Evolutionary conservation across 495 filamentous ascomycete species (phyloP).

Genomic region (Lepraria neglecta): DNA sequence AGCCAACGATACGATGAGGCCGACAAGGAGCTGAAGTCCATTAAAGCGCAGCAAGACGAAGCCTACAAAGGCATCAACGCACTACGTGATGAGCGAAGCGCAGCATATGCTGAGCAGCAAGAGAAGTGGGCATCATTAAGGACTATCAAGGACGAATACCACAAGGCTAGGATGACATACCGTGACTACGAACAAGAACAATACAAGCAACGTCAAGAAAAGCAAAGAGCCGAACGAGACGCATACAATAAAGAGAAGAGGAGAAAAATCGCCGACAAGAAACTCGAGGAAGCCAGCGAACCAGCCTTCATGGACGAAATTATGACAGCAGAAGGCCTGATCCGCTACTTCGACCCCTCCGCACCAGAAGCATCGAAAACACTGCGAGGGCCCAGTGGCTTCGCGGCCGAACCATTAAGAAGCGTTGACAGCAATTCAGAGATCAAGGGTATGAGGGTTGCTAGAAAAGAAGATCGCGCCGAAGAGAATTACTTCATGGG

Average conservation of each 20-base stretch:
- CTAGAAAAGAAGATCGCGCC: slow-evolving; percentile 67
- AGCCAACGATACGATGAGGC: slow-evolving; percentile 76
- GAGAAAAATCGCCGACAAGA: slow-evolving; percentile 74
- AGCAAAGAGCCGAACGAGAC: slow-evolving; percentile 71
- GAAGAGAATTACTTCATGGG: slow-evolving; percentile 86
- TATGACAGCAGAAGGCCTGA: slow-evolving; percentile 71
- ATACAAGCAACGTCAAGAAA: slow-evolving; percentile 66
- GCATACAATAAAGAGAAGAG: slow-evolving; percentile 63
- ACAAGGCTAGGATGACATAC: slow-evolving; percentile 65
- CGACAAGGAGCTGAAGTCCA: slow-evolving; percentile 74
- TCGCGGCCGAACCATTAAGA: slow-evolving; percentile 70
- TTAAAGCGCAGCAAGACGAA: slow-evolving; percentile 86
- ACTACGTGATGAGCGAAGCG: slow-evolving; percentile 83
- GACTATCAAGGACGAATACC: slow-evolving; percentile 81
- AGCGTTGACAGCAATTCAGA: slow-evolving; percentile 65
- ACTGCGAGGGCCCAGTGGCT: slow-evolving; percentile 52
- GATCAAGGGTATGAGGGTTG: slow-evolving; percentile 69
- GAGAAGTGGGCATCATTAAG: slow-evolving; percentile 73
- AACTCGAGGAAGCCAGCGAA: slow-evolving; percentile 83
- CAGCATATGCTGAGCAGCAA: slow-evolving; percentile 73
- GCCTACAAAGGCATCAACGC: slow-evolving; percentile 77
- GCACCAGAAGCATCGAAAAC: slow-evolving; percentile 51
- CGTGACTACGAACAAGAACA: slow-evolving; percentile 75
- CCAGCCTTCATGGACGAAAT: slow-evolving; percentile 90
- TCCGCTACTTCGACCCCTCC: slow-evolving; percentile 84